phyloP scores from a whole-genome alignment of 805 yeast species.

The Lipomyces orientalis region DNA sequence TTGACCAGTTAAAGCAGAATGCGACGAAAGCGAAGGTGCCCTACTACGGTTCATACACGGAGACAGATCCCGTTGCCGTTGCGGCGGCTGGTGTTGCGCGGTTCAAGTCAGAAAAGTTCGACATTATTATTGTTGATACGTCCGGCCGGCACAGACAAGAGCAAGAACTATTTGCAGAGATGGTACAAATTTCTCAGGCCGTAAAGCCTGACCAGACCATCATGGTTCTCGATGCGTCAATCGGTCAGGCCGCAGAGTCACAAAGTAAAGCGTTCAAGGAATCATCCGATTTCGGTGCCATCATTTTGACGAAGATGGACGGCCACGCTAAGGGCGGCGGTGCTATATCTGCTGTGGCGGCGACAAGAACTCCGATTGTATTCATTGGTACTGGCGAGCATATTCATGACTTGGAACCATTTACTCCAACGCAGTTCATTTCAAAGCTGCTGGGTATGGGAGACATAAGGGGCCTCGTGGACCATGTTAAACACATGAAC shows the following conservation, averaged over 20 bases:
- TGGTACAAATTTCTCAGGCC: conserved; percentile 89
- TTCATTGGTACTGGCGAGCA: conserved; percentile 99
- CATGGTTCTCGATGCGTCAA: conserved; percentile 96
- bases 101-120: conserved; percentile 89
- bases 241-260: conserved; percentile 97
- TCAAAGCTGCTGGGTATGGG: conserved; percentile 95
- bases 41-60: conserved; percentile 91
- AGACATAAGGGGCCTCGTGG: conserved; percentile 91
- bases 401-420: conserved; percentile 87
- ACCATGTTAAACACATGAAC: conserved; percentile 86
- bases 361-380: conserved; percentile 91
- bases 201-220: conserved; percentile 94
- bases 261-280: conserved; percentile 96
- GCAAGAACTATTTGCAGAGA: conserved; percentile 85
- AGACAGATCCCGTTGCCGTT: conserved; percentile 92
- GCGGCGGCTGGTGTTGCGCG: conserved; percentile 90
- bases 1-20: conserved; percentile 96
- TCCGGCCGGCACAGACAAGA: conserved; percentile 98
- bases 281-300: conserved; percentile 90
- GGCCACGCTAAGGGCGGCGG: conserved; percentile 99
- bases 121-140: conserved; percentile 93
- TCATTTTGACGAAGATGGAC: conserved; percentile 93
- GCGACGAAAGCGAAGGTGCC: conserved; percentile 96
- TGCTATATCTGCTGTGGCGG: conserved; percentile 99
- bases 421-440: conserved; percentile 85